Evolutionary conservation across 208 protist genomes (phyloP).

Genomic region (Leishmania lainsoni): DNA sequence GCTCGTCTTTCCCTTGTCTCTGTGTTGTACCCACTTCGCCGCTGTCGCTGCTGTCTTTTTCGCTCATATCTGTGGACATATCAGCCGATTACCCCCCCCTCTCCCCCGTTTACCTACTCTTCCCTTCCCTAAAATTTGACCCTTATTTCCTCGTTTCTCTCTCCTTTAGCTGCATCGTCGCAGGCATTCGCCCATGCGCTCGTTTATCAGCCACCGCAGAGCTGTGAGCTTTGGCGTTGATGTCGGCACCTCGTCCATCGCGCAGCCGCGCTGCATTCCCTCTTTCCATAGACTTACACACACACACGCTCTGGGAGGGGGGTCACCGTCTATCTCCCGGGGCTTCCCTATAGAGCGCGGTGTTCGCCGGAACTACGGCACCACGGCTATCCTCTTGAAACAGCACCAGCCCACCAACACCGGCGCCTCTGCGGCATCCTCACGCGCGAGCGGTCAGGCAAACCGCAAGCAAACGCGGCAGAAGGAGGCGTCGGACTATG

Average conservation of each 20-base stretch:
- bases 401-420: constrained; percentile 32
- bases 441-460: constrained; percentile 1
- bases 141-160: neutral
- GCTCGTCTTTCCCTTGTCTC: neutral
- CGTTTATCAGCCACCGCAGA: constrained; percentile 10
- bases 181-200: constrained; percentile 10
- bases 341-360: constrained; percentile 10
- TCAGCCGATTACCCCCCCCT: neutral
- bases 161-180: neutral
- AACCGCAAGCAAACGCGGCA: constrained; percentile 15
- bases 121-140: neutral
- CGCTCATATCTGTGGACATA: neutral
- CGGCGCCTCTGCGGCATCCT: constrained; percentile 9
- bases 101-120: neutral
- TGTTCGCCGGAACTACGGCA: constrained; percentile 20
- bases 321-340: neutral
- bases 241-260: neutral
- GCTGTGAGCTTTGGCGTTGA: neutral
- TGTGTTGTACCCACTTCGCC: neutral
- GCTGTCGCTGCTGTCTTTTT: neutral
- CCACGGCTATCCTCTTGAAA: constrained; percentile 19
- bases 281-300: constrained; percentile 27
- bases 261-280: constrained; percentile 10
- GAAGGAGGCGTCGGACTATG: constrained; percentile 5
- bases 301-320: neutral